Evolutionary conservation across 176 grass and related monocot genomes (phyloP).

Genomic region (Puccinellia tenuiflora): DNA sequence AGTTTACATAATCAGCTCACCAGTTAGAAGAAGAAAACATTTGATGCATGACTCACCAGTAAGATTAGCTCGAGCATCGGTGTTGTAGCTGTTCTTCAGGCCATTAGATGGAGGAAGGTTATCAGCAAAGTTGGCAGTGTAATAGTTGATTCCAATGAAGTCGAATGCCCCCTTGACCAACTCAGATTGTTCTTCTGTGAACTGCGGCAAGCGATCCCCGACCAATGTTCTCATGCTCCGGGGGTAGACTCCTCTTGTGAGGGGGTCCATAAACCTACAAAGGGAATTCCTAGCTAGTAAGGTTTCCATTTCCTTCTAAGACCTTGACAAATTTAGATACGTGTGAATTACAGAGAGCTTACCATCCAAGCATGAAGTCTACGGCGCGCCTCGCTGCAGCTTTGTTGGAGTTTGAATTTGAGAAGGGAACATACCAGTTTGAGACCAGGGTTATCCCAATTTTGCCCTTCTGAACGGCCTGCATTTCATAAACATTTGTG

Average conservation of each 20-base stretch:
- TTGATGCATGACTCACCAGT: background rate
- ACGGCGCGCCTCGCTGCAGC: constrained; percentile 36
- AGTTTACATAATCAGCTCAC: background rate
- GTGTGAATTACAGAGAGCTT: background rate
- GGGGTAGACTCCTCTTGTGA: constrained; percentile 42
- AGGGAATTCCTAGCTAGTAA: background rate
- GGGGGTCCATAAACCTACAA: constrained; percentile 48
- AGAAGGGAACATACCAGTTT: constrained; percentile 49
- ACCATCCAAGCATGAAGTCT: constrained; percentile 80
- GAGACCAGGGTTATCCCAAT: constrained; percentile 56
- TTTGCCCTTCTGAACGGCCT: constrained; percentile 39
- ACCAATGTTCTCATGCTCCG: constrained; percentile 41
- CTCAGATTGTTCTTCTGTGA: constrained; percentile 41
- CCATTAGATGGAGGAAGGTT: constrained; percentile 16
- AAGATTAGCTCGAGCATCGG: constrained; percentile 23
- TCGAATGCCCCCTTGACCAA: constrained; percentile 49
- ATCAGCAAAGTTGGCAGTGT: constrained; percentile 31
- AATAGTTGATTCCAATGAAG: constrained; percentile 75
- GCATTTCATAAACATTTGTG: background rate
- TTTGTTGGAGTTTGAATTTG: constrained; percentile 30
- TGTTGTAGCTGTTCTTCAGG: constrained; percentile 13
- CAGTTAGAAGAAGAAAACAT: background rate
- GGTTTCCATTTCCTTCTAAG: background rate
- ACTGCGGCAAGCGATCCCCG: constrained; percentile 36
- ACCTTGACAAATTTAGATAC: background rate